phyloP scores from a whole-genome alignment of 192 early-diverging fungal species.

The Nowakowskiella sp. region DNA sequence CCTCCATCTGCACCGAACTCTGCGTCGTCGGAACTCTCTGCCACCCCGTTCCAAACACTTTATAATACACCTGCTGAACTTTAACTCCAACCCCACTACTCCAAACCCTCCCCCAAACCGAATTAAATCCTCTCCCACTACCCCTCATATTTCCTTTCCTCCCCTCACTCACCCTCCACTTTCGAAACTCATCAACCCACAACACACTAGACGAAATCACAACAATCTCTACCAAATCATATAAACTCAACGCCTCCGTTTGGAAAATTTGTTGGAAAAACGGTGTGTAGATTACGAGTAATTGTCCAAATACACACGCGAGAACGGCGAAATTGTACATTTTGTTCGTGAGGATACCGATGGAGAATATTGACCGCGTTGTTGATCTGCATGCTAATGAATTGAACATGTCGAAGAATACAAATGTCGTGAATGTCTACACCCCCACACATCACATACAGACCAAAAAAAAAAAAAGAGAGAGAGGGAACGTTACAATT shows the following conservation, averaged over 20 bases:
- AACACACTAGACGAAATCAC: conserved; percentile 68
- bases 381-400: conserved; percentile 82
- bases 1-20: no score
- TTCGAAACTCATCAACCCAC: conserved; percentile 78
- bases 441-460: conserved; percentile 1
- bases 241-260: conserved; percentile 72
- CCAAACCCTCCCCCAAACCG: no score
- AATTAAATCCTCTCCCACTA: no score
- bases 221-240: conserved; percentile 63
- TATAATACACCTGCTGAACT: no score
- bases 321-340: conserved; percentile 82
- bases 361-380: conserved; percentile 66
- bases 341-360: conserved; percentile 80
- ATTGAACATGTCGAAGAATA: conserved; percentile 96
- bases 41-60: no score
- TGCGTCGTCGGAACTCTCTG: no score
- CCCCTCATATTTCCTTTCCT: no score
- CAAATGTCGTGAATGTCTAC: conserved; percentile 93
- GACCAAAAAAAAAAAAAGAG: background rate
- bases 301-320: conserved; percentile 73
- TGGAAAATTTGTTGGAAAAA: conserved; percentile 90
- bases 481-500: background rate
- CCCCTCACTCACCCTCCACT: conserved; percentile 23
- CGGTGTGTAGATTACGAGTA: conserved; percentile 81
- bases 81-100: no score